These are phyloP conservation scores for Globisporangium polare DNA, from an alignment of 352 stramenopile genomes.

Conservation along the genomic window DNA sequence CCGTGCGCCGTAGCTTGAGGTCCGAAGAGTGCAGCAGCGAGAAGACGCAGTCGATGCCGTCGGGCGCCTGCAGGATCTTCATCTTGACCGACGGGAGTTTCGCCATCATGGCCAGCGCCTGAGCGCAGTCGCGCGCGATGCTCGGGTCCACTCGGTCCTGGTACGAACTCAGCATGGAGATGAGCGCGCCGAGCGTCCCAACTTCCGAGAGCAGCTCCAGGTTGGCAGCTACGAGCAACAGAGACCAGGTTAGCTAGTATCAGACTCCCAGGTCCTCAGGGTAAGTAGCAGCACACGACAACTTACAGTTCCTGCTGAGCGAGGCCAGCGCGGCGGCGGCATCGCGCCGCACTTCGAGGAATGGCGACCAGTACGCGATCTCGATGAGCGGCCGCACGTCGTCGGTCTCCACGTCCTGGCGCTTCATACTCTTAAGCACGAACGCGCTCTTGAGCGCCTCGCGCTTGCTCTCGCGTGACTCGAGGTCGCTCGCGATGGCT, in stretches of 20 bases:
- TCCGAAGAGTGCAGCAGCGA: constrained; percentile 52
- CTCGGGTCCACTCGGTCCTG: constrained; percentile 48
- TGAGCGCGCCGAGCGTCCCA: constrained; percentile 61
- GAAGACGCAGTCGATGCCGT: constrained; percentile 70
- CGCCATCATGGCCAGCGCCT: constrained; percentile 56
- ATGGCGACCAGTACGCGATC: constrained; percentile 86
- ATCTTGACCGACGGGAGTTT: constrained; percentile 45
- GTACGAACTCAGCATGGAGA: constrained; percentile 62
- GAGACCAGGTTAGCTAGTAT: background rate
- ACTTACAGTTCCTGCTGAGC: constrained; percentile 67
- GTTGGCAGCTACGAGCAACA: constrained; percentile 41
- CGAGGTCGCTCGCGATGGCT: constrained; percentile 1
- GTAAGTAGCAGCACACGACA: background rate
- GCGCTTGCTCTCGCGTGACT: constrained; percentile 14
- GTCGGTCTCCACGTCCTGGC: constrained; percentile 63
- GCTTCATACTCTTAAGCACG: constrained; percentile 28
- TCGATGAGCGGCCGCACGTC: constrained; percentile 73
- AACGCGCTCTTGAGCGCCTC: constrained; percentile 28
- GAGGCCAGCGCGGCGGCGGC: constrained; percentile 69
- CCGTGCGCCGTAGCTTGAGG: constrained; percentile 40
- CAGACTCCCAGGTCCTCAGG: background rate
- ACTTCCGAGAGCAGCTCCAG: constrained; percentile 63
- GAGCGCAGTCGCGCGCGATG: constrained; percentile 63
- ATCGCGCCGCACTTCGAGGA: constrained; percentile 76
- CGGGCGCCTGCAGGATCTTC: constrained; percentile 61